Percentiles rank a stretch among this genome's conserved stretches.
phyloP scores from a whole-genome alignment of 2,329 filamentous ascomycete genomes.

The Fusarium kyushuense region DNA sequence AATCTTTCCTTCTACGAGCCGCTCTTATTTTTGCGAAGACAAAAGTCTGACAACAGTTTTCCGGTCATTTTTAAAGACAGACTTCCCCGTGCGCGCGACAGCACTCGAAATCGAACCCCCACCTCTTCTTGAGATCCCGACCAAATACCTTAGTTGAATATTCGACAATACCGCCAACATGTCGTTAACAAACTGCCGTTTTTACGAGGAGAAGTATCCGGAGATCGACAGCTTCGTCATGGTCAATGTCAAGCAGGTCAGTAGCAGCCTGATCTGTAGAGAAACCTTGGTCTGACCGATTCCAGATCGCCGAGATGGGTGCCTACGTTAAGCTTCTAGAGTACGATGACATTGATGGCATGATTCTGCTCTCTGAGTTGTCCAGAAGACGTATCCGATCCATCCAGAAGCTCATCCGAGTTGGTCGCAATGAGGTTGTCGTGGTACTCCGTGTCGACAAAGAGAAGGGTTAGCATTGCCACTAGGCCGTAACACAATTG shows the following conservation, averaged over 20 bases:
- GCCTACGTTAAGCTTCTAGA: slow-evolving; percentile 99
- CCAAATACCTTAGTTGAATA: slow-evolving; percentile 35
- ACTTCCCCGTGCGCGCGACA: slow-evolving; percentile 42
- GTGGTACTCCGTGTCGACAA: slow-evolving; percentile 99
- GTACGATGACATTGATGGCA: slow-evolving; percentile 99
- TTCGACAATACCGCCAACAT: slow-evolving; percentile 71
- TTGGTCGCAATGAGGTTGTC: slow-evolving; percentile 97
- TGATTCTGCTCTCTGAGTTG: slow-evolving; percentile 98
- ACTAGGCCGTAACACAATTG: slow-evolving; percentile 22
- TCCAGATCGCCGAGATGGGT: slow-evolving; percentile 97
- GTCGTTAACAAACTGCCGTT: slow-evolving; percentile 96
- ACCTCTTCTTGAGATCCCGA: slow-evolving; percentile 46
- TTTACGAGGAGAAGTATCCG: slow-evolving; percentile 93
- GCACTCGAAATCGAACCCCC: slow-evolving; percentile 50
- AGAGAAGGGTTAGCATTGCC: slow-evolving; percentile 80
- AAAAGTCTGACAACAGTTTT: slow-evolving; percentile 20
- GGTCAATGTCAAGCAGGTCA: slow-evolving; percentile 98
- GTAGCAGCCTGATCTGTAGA: slow-evolving; percentile 46
- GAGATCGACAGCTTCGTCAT: slow-evolving; percentile 99
- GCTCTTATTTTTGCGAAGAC: slow-evolving; percentile 7
- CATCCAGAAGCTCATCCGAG: slow-evolving; percentile 99
- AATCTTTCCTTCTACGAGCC: slow-evolving; percentile 23
- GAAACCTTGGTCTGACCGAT: slow-evolving; percentile 38
- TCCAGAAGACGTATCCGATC: slow-evolving; percentile 97
- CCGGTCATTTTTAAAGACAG: slow-evolving; percentile 30